A percentile compares a stretch with the other conserved stretches of the same genome.
phyloP scores from a whole-genome alignment of 2,329 filamentous ascomycete species.

The Claviceps sp. region DNA sequence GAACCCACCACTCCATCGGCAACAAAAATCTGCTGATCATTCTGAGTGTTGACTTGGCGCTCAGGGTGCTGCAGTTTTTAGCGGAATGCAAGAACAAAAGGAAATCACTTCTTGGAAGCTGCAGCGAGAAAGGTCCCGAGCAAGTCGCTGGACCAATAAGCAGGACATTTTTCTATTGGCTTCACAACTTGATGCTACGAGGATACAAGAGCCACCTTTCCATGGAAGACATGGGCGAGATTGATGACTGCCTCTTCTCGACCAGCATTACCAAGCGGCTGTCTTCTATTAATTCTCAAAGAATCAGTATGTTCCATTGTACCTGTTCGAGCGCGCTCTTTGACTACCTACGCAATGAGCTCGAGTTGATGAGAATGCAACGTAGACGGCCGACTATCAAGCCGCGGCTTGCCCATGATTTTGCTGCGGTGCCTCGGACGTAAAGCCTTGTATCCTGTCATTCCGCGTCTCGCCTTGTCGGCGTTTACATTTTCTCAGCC shows the following conservation, averaged over 20 bases:
- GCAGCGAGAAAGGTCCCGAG: background rate
- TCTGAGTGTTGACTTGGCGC: no score
- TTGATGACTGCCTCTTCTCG: no score
- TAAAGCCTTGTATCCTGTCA: background rate
- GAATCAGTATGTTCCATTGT: background rate
- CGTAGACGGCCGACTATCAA: background rate
- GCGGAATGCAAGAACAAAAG: no score
- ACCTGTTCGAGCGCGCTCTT: background rate
- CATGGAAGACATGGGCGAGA: no score
- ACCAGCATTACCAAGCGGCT: no score
- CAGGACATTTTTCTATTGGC: background rate
- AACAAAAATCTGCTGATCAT: no score
- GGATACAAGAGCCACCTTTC: no score
- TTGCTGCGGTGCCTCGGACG: background rate
- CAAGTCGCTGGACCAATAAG: background rate
- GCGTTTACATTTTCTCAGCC: background rate
- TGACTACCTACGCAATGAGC: background rate
- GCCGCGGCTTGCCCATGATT: background rate
- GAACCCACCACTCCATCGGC: no score
- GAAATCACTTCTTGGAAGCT: no score
- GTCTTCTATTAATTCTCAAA: background rate
- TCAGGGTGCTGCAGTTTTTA: no score
- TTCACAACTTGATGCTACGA: background rate
- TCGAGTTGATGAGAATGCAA: background rate
- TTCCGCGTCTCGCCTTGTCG: background rate